Base-by-base conservation (phyloP, 805 yeast species). In the Hanseniaspora taiwanica region DNA sequence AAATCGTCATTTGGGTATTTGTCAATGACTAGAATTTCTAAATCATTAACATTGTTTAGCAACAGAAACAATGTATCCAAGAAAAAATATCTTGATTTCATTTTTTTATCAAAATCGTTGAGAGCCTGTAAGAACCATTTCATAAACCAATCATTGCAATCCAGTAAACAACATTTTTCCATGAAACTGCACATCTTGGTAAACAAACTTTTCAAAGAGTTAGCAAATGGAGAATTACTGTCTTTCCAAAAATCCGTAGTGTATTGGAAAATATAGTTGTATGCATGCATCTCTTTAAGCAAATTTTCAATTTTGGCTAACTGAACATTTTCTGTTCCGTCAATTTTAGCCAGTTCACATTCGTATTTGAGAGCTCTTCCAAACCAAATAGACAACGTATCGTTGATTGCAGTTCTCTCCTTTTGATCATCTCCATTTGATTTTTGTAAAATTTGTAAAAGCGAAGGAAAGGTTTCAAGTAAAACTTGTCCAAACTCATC, bases 211-310 rank as follows among this genome's bases (percentile, higher is more conserved):
- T 66, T 70, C 39, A 83, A 55, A 0, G 93, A 78, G 51, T 80
- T 82, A 5, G 79, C 74, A 21, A 82, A 55, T 0, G 93, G 77
- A 2, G 81, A 74, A 4, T 80, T 77, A 1, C 82, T 71, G 38
- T 78, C 82, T 40, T 73, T 74, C 76, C 86, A 77, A 53, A 72
- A 76, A 47, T 77, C 86, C 29, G 78, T 58, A 12, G 80, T 67
- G 53, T 71, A 80, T 19, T 63, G 63, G 49, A 73, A 72, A 1
- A 76, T 40, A 20, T 42, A 46, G 21, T 56, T 53, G 5, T 66
- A 49, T 9, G 10, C 8, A 16, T 29, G 4, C 9, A n/a, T 4
- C 33, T 29, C 14, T 13, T 29, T 18, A n/a, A 29, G 18, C 3
- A 16, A n/a, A 18, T 14, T 16, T n/a, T 29, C n/a, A 12, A 45